A percentile compares a stretch with the other conserved stretches of the same genome.
Evolutionary conservation across 2,329 filamentous ascomycete genomes (phyloP).

Genomic region (Emericellopsis cladophorae): DNA sequence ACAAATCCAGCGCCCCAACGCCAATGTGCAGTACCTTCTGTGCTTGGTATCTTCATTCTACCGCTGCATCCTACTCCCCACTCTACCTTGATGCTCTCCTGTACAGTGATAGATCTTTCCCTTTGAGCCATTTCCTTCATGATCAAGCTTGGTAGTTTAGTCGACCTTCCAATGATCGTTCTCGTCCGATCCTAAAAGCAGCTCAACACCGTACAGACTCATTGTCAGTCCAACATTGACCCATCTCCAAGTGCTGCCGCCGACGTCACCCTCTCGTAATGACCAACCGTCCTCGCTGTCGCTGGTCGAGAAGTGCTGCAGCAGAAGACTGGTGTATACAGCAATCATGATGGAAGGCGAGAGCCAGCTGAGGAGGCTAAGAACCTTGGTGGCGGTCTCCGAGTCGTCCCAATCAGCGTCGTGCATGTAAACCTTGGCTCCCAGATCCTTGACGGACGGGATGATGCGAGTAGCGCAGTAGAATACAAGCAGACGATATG

Average conservation of each 20-base stretch:
- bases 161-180: constrained; percentile 94
- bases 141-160: constrained; percentile 30
- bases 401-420: constrained; percentile 78
- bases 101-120: not conserved
- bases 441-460: constrained; percentile 78
- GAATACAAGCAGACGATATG: constrained; percentile 88
- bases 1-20: too few relatives aligned
- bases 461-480: constrained; percentile 95
- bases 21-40: too few relatives aligned
- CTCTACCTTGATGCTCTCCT: not conserved
- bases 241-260: constrained; percentile 87
- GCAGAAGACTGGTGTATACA: constrained; percentile 87
- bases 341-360: constrained; percentile 89
- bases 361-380: constrained; percentile 85
- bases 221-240: constrained; percentile 84
- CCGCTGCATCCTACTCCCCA: too few relatives aligned
- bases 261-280: constrained; percentile 63
- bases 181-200: constrained; percentile 76
- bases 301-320: constrained; percentile 85
- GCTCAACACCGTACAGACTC: constrained; percentile 77
- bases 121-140: not conserved
- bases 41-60: not conserved
- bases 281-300: constrained; percentile 69
- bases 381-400: constrained; percentile 66
- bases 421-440: constrained; percentile 69